These are phyloP conservation scores for Drechslerella dactyloides DNA, from an alignment of 2,329 filamentous ascomycete genomes.

Conservation along the genomic window DNA sequence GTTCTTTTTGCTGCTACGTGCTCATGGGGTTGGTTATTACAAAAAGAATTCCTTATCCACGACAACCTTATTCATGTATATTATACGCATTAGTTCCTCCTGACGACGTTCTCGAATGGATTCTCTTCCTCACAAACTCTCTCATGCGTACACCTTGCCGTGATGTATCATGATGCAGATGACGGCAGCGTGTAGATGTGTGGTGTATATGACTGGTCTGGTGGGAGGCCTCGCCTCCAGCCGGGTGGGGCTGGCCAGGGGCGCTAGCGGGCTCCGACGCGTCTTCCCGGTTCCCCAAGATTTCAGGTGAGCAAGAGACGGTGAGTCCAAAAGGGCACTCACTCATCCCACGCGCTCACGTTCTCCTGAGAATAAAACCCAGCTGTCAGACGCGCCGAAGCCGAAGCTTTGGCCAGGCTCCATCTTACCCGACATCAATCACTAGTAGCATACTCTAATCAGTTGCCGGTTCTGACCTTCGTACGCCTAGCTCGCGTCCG, in stretches of 20 bases:
- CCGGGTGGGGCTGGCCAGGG: slow-evolving; percentile 32
- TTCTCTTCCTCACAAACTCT: not conserved
- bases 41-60: slow-evolving; percentile 44
- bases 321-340: not conserved
- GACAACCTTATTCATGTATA: slow-evolving; percentile 49
- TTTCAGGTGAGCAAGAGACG: slow-evolving; percentile 33
- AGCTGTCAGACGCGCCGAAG: not conserved
- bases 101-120: slow-evolving; percentile 40
- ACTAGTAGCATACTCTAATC: not conserved
- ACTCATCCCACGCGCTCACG: not conserved
- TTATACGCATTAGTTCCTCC: slow-evolving; percentile 41
- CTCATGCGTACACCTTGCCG: slow-evolving; percentile 4
- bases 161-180: not conserved
- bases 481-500: slow-evolving; percentile 1
- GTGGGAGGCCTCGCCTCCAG: slow-evolving; percentile 37
- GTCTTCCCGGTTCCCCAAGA: slow-evolving; percentile 47
- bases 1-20: slow-evolving; percentile 33
- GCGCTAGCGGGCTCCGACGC: slow-evolving; percentile 23
- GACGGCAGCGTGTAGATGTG: not conserved
- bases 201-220: slow-evolving; percentile 8
- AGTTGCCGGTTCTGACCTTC: not conserved
- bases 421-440: not conserved
- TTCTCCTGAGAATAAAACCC: slow-evolving; percentile 4
- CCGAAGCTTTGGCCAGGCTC: not conserved
- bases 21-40: slow-evolving; percentile 43